Evolutionary conservation across 257 asterid genomes (phyloP), one percentile per base, ranked within the genome.

Genomic region (Capsicum chinense): DNA sequence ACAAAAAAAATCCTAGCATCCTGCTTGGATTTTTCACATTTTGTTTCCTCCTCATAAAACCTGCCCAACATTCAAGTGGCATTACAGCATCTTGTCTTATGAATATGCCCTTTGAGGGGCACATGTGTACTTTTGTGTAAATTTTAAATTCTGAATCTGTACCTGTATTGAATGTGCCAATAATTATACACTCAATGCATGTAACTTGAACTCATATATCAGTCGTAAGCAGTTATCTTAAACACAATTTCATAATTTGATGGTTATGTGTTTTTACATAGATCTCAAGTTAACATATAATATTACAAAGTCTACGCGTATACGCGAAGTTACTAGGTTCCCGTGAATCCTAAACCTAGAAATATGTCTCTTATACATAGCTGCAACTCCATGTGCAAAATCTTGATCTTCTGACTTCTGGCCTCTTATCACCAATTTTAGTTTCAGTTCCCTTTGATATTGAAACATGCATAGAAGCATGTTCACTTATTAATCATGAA

Each of bases 41-140:
- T n/a, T 47, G n/a, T 33, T 6, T 6, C 5, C 39, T 10, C 7
- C 7, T n/a, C 67, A 4, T 15, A 39, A 10, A 47, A 21, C 12
- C 7, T 19, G 63, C 7, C 39, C 21, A 9, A 44, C 56, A 68
- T 26, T 83, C 86, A 56, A 83, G 81, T 86, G 48, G 84, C 81
- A 86, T 50, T 60, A 47, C 44, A 57, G 82, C 80, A 82, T 86
- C 81, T 86, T 63, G 56, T 85, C 73, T 64, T 21, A 14, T 17
- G 83, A 80, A 70, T 83, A 80, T 59, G 87, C 21, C 11, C 0
- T 44, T 26, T 26, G 3, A 52, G 7, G 52, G 52, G 52, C 2
- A 5, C 2, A 47, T 47, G 52, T 47, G 7, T 5, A 47, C 47
- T 42, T 42, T 42, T 1, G 33, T 26, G 33, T 26, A 26, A 26